Conservation (phyloP, 148 eudicot species). For the Amaranthus hypochondriacus region DNA sequence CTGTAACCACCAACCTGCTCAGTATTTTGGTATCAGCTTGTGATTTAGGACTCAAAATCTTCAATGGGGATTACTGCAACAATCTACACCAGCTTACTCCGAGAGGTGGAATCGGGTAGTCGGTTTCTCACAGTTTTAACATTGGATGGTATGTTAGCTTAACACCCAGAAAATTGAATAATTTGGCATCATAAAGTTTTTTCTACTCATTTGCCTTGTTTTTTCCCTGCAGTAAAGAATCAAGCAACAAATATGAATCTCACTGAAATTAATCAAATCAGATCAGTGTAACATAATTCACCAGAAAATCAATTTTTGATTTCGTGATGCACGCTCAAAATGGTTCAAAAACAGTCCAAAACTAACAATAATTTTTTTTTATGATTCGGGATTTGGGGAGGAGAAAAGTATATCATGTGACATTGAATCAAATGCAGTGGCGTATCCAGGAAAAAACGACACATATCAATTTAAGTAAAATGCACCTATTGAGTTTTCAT, state of each 20-base stretch:
- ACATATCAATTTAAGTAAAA: no score
- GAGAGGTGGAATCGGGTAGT: background rate
- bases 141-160: background rate
- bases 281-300: no score
- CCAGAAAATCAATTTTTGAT: no score
- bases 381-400: no score
- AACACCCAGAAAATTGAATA: background rate
- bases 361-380: no score
- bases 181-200: background rate
- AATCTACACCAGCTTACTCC: background rate
- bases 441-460: no score
- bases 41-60: background rate
- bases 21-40: background rate
- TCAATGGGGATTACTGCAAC: background rate
- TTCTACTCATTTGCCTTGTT: conserved; percentile 26
- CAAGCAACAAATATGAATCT: conserved; percentile 1
- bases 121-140: background rate
- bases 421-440: no score
- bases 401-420: no score
- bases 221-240: conserved; percentile 27
- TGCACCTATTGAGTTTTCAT: no score
- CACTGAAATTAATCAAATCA: background rate
- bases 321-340: no score
- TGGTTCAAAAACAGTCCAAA: no score
- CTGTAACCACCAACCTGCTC: background rate